Evolutionary conservation across 2,329 filamentous ascomycete genomes (phyloP).

Genomic region (Rasamsonia emersonii): DNA sequence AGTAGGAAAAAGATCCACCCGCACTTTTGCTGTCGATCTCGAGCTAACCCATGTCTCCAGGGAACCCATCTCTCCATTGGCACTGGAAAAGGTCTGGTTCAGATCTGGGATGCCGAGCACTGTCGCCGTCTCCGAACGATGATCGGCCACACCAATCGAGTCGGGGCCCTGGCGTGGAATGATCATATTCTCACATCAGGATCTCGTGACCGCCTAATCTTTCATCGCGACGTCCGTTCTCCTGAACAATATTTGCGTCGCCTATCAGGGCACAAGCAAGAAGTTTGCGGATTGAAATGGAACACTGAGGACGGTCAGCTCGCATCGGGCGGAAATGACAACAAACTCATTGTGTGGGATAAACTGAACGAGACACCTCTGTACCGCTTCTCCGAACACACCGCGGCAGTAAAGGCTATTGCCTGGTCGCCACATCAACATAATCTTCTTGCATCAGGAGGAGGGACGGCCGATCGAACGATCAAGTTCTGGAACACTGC

Average conservation of each 20-base stretch:
- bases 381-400: slow-evolving; percentile 91
- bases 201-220: slow-evolving; percentile 85
- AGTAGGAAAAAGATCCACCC: slow-evolving; percentile 29
- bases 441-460: slow-evolving; percentile 86
- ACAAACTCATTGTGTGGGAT: slow-evolving; percentile 98
- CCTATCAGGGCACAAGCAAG: slow-evolving; percentile 90
- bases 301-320: slow-evolving; percentile 93
- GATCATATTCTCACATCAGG: slow-evolving; percentile 95
- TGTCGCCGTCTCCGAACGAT: slow-evolving; percentile 82
- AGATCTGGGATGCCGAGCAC: slow-evolving; percentile 94
- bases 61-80: slow-evolving; percentile 94
- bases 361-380: slow-evolving; percentile 85
- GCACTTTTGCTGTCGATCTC: slow-evolving; percentile 3
- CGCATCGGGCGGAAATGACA: slow-evolving; percentile 94
- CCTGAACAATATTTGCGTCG: slow-evolving; percentile 84
- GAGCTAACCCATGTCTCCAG: slow-evolving; percentile 22
- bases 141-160: slow-evolving; percentile 89
- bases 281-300: slow-evolving; percentile 95
- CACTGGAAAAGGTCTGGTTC: slow-evolving; percentile 86
- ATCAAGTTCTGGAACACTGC: slow-evolving; percentile 98
- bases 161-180: slow-evolving; percentile 94
- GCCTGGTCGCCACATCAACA: slow-evolving; percentile 96
- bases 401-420: slow-evolving; percentile 93
- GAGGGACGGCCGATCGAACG: slow-evolving; percentile 86
- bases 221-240: slow-evolving; percentile 88